phyloP scores from a whole-genome alignment of 1,139 yeast genomes.

The Geotrichum reessii region DNA sequence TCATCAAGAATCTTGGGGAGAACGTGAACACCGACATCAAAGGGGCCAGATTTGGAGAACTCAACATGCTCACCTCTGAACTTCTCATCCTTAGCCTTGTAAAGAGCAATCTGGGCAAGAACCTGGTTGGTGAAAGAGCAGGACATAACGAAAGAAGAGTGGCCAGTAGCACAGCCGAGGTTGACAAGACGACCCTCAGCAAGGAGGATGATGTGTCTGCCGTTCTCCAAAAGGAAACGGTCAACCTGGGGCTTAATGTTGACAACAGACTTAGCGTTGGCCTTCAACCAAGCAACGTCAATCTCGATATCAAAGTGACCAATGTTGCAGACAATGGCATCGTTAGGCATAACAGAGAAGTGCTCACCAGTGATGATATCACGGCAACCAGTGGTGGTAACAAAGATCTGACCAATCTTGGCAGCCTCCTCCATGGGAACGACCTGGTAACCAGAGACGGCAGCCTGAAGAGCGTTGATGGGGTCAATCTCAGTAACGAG shows the following conservation, averaged over 20 bases:
- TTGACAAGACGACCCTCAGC: constrained; percentile 99
- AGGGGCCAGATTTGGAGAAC: constrained; percentile 90
- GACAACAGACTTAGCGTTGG: constrained; percentile 80
- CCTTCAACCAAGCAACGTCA: constrained; percentile 97
- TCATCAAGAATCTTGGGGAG: constrained; percentile 98
- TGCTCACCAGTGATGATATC: constrained; percentile 90
- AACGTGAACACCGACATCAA: constrained; percentile 88
- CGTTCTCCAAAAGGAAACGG: constrained; percentile 86
- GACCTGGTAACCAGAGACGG: constrained; percentile 98
- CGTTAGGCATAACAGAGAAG: constrained; percentile 94
- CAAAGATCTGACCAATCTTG: constrained; percentile 91
- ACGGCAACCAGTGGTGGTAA: constrained; percentile 99
- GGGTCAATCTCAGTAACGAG: constrained; percentile 97
- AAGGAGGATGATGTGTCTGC: constrained; percentile 91
- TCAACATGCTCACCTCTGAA: constrained; percentile 83
- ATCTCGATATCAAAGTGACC: constrained; percentile 99
- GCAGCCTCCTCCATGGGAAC: constrained; percentile 95
- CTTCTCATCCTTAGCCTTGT: constrained; percentile 76
- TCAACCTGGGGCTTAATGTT: constrained; percentile 99
- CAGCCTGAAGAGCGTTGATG: constrained; percentile 98
- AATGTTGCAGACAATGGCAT: constrained; percentile 99
- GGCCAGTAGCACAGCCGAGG: constrained; percentile 99
- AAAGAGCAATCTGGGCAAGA: constrained; percentile 97
- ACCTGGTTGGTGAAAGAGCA: constrained; percentile 99
- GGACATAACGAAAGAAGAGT: constrained; percentile 98